Base-by-base conservation (phyloP, 257 asterid species). In the Petrea volubilis region DNA sequence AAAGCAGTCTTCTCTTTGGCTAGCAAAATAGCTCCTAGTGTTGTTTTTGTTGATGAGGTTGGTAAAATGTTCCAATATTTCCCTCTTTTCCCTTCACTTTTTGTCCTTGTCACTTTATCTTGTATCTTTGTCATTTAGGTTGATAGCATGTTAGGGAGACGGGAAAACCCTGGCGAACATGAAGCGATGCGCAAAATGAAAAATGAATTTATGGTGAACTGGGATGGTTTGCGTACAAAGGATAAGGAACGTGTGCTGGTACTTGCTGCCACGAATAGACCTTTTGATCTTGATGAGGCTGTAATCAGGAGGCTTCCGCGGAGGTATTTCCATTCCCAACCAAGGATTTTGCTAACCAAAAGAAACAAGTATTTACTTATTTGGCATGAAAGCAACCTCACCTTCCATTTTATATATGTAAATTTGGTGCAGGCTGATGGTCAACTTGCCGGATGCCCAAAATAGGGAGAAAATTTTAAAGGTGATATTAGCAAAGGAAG, bases 161-260 rank as follows among this genome's bases (percentile, higher is more conserved):
- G 98, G 60, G 98, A 90, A 85, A 92, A 88, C 73, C 96, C 98
- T 5, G 96, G 98, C 58, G 96, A 92, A 83, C 96, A 92, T 81
- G 98, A 88, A 87, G 96, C 96, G 62, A 92, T 92, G 98, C 95
- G 96, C 66, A 92, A 92, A 87, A 92, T 92, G 96, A 92, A 92
- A 79, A 92, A 92, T 69, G 96, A 92, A 75, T 92, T 92, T 74
- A 92, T 92, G 97, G 89, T 91, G 65, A 91, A 89, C 67, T 91
- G 96, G 98, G 98, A 90, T 76, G 98, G 97, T 76, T 79, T 92
- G 77, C 90, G 97, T 69, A 90, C 98, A 6, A 92, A 90, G 83
- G 98, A 90, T 68, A 90, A 88, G 83, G 98, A 92, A 76, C 96
- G 96, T 1, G 98, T 92, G 57, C 81, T 92, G 63, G 98, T 92